Base-by-base conservation (phyloP, 306 rosid genomes). In the Gleditsia sinensis region DNA sequence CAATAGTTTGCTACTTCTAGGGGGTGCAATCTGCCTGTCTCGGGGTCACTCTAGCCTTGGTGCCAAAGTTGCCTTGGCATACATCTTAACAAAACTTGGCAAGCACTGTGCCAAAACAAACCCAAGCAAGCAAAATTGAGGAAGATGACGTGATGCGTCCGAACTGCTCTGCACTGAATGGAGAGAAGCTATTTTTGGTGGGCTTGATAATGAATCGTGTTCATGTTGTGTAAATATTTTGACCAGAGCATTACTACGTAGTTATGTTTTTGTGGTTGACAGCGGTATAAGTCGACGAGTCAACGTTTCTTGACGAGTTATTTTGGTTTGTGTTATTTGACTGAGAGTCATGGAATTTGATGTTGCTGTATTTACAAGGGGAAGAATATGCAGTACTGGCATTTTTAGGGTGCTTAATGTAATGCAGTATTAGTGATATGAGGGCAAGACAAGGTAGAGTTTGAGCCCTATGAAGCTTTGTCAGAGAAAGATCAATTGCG, bases 31-130 rank as follows among this genome's bases (percentile, higher is more conserved):
- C 71, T 94, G 88, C 79, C 71, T 94, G 40, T 84, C 95, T 50
- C 86, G 95, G 19, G 92, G 90, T 71, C 91, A 83, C 83, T 85
- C 96, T 72, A 88, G 96, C 79, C 90, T 94, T 21, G 93, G 96
- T 23, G 97, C 93, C 39, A 92, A 94, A 86, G 97, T 92, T 70
- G 99, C 79, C 39, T 37, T 88, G 83, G 96, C 90, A 9, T 94
- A 78, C 84, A 70, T 94, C 69, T 51, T 88, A 68, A 77, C 86
- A 49, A 94, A 91, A 78, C 87, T 92, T 43, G 60, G 84, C 27
- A 91, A 86, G 80, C 89, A 77, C 27, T 48, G 73, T 21, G 81
- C 83, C 59, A 40, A 74, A 53, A 78, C 98, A 63, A 81, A 75
- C 46, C 80, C 63, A 64, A 68, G 25, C 43, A 27, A 68, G 46